These are phyloP conservation scores for Phalaenopsis hybrid DNA, from an alignment of 116 monocot species.

Conservation along the genomic window DNA sequence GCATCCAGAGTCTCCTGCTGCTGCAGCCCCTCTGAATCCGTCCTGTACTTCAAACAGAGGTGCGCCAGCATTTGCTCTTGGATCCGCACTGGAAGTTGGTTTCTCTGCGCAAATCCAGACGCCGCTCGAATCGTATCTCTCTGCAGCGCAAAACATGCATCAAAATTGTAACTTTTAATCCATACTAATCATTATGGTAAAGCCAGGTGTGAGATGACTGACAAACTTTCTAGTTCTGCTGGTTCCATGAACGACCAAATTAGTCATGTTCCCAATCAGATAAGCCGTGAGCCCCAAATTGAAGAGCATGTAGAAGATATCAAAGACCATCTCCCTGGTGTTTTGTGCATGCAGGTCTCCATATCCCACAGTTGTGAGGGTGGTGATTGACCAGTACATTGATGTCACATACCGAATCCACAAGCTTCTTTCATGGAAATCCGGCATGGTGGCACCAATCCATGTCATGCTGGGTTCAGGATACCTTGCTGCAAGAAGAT, in stretches of 20 bases:
- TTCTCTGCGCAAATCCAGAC: slow-evolving; percentile 60
- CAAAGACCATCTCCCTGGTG: slow-evolving; percentile 65
- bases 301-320: slow-evolving; percentile 73
- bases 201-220: slow-evolving; percentile 12
- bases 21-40: slow-evolving; percentile 82
- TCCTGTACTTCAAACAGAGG: slow-evolving; percentile 66
- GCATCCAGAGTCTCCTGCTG: slow-evolving; percentile 73
- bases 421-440: slow-evolving; percentile 46
- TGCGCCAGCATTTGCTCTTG: slow-evolving; percentile 89
- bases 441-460: slow-evolving; percentile 46
- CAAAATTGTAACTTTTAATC: too few relatives aligned
- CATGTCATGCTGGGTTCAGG: slow-evolving; percentile 54
- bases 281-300: slow-evolving; percentile 81
- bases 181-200: too few relatives aligned
- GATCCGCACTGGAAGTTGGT: slow-evolving; percentile 17
- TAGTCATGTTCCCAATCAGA: slow-evolving; percentile 94
- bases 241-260: slow-evolving; percentile 73
- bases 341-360: slow-evolving; percentile 80
- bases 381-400: slow-evolving; percentile 90
- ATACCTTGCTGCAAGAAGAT: slow-evolving; percentile 66
- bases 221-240: slow-evolving; percentile 70
- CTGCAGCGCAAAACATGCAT: slow-evolving; percentile 17
- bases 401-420: slow-evolving; percentile 67
- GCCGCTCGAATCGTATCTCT: slow-evolving; percentile 82
- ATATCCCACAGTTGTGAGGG: slow-evolving; percentile 76